Percentiles rank a stretch among this genome's conserved stretches.
phyloP scores from a whole-genome alignment of 306 rosid genomes.

The Rosa lucieae region DNA sequence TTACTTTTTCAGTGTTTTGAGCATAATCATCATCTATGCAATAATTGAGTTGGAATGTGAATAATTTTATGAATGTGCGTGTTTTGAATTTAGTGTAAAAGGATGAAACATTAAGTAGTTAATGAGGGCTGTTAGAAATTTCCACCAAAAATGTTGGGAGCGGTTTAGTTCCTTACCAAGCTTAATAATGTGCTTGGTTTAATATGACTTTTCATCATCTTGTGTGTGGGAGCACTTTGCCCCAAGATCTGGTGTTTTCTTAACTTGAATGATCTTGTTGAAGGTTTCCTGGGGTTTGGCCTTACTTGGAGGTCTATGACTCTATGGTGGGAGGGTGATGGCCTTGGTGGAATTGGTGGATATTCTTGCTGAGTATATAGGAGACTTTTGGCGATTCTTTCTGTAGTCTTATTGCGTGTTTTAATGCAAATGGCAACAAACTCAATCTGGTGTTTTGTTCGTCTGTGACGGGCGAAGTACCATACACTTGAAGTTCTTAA shows the following conservation, averaged over 20 bases:
- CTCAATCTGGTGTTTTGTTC: conserved; percentile 87
- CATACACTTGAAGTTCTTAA: conserved; percentile 71
- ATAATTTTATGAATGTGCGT: neutral
- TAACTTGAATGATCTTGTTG: conserved; percentile 87
- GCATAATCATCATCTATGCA: neutral
- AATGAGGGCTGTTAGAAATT: conserved; percentile 30
- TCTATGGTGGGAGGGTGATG: conserved; percentile 77
- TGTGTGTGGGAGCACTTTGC: conserved; percentile 51
- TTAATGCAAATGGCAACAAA: conserved; percentile 89
- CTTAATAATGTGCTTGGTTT: conserved; percentile 49
- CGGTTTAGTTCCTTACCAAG: conserved; percentile 42
- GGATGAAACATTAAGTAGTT: neutral
- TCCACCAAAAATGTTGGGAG: conserved; percentile 30
- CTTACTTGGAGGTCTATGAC: conserved; percentile 80
- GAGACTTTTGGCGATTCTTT: conserved; percentile 82
- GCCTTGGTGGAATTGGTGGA: conserved; percentile 84
- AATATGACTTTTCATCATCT: conserved; percentile 44
- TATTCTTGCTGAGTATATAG: conserved; percentile 63
- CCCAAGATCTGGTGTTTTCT: conserved; percentile 51
- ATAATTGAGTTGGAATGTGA: neutral
- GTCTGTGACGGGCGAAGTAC: conserved; percentile 79
- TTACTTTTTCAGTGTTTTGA: neutral
- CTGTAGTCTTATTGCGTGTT: conserved; percentile 83
- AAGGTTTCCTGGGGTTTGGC: conserved; percentile 80
- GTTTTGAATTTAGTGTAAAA: neutral